A percentile compares a stretch with the other conserved stretches of the same genome.
phyloP scores from a whole-genome alignment of 371 early-diverging fungal genomes.

The Rhizopus microsporus region DNA sequence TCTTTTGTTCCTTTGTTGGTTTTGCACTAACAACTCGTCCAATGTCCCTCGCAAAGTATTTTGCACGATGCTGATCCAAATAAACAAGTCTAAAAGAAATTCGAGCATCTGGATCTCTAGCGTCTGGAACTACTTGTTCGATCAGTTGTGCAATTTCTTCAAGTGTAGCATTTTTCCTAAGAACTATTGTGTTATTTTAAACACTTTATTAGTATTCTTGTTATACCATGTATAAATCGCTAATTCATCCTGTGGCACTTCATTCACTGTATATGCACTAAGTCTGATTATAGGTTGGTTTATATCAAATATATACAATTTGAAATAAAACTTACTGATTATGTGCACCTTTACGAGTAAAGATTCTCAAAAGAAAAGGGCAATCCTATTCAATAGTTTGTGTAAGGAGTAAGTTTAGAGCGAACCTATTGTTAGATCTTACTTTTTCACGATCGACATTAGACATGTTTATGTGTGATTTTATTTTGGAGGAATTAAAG shows the following conservation, averaged over 20 bases:
- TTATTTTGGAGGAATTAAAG: no score
- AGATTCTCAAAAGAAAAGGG: conserved; percentile 65
- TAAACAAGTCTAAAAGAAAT: conserved; percentile 60
- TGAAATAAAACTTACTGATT: conserved; percentile 37
- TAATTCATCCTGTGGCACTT: conserved; percentile 55
- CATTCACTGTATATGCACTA: conserved; percentile 37
- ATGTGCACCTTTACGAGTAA: conserved; percentile 45
- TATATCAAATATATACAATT: background rate
- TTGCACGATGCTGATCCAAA: conserved; percentile 43
- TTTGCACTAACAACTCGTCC: conserved; percentile 54
- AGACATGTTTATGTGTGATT: background rate
- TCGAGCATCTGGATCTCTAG: conserved; percentile 50
- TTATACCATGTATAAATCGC: conserved; percentile 65
- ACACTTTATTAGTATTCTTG: background rate
- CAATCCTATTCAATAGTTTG: conserved; percentile 42
- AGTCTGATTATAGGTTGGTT: conserved; percentile 16
- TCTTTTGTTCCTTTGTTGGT: conserved; percentile 48
- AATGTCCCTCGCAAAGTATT: conserved; percentile 48
- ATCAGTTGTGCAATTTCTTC: conserved; percentile 66
- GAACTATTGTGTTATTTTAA: background rate
- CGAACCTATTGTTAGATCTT: conserved; percentile 1
- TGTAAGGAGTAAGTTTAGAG: background rate
- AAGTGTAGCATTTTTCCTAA: conserved; percentile 69
- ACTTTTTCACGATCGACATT: conserved; percentile 51
- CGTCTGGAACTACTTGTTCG: conserved; percentile 54